Evolutionary conservation across 2,329 filamentous ascomycete genomes (phyloP).

Genomic region (Diaporthe ilicicola): DNA sequence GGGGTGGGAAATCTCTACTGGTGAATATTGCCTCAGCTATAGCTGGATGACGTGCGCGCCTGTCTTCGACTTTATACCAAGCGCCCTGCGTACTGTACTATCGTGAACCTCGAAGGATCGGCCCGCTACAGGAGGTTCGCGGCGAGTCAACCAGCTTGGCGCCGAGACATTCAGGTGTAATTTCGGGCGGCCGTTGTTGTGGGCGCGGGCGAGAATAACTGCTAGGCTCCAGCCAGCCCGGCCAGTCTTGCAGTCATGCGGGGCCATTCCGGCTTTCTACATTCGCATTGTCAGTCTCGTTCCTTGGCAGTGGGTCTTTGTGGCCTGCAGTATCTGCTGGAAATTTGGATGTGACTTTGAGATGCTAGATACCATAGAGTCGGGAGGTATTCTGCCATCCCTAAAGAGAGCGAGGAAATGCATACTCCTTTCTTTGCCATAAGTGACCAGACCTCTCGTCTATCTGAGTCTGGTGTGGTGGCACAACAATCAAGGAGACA

Average conservation of each 20-base stretch:
- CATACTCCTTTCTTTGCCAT: no score
- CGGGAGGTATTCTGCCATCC: no score
- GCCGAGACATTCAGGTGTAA: neutral
- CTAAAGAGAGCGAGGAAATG: no score
- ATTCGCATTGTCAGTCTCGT: neutral
- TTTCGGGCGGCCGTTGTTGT: no score
- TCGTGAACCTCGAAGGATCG: neutral
- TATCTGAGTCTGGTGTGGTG: neutral
- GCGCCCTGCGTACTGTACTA: neutral
- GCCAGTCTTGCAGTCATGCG: neutral
- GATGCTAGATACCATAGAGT: no score
- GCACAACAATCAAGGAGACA: neutral
- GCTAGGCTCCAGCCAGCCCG: neutral
- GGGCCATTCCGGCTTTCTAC: neutral
- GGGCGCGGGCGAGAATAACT: no score
- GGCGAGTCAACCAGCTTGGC: slow-evolving; percentile 19
- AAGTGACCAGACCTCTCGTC: neutral
- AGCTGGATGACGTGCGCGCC: neutral
- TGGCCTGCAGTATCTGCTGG: slow-evolving; percentile 5
- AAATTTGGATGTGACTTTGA: neutral
- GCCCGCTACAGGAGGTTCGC: neutral
- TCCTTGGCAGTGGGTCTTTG: slow-evolving; percentile 1
- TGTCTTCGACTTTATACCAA: neutral
- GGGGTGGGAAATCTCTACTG: neutral
- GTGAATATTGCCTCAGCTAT: neutral